Evolutionary conservation across 139 green algal genomes (phyloP), one percentile per base, ranked within the genome.

Genomic region (Chlamydomonas schloesseri): DNA sequence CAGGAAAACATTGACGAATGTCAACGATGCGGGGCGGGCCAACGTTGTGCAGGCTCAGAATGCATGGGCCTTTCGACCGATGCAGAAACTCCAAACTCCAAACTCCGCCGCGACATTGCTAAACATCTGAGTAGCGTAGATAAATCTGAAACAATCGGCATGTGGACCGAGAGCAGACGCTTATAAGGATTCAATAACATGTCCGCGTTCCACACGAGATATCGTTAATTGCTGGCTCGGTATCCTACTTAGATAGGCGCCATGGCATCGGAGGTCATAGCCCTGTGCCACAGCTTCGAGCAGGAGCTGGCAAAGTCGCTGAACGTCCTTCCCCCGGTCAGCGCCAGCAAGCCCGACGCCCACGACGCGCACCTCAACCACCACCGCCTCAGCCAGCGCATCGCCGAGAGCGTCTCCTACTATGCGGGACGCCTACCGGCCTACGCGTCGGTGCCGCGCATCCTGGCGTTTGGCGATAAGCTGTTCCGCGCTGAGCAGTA

Each of bases 351-450:
- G n/a, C 73, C 84, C 0, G 73, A 81, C 23, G 50, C 85, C 17
- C 91, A 94, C 76, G 91, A 90, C 72, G 83, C 88, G 20, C 82
- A 90, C 55, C 82, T 92, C 37, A 86, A 89, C 68, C 88, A 93
- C 42, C 85, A 91, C 58, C 71, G 87, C 0, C n/a, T 65, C 36
- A 84, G 67, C 21, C 81, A 89, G 60, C 88, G 90, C 26, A 42
- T 95, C 33, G 47, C 81, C 15, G 92, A 93, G 68, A 67, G 82
- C 36, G 68, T 92, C 11, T 57, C 83, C 0, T 92, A 93, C 73
- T 93, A 95, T 47, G 88, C 79, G 33, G 79, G 80, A 0, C 73
- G 88, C 21, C 84, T 93, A 13, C 90, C 90, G 3, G 81, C 84
- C 18, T 91, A 87, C 55, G 86, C 83, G 6, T 88, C 65, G 42